Evolutionary conservation across 345 rosid genomes (phyloP).

Genomic region (Psidium guajava): DNA sequence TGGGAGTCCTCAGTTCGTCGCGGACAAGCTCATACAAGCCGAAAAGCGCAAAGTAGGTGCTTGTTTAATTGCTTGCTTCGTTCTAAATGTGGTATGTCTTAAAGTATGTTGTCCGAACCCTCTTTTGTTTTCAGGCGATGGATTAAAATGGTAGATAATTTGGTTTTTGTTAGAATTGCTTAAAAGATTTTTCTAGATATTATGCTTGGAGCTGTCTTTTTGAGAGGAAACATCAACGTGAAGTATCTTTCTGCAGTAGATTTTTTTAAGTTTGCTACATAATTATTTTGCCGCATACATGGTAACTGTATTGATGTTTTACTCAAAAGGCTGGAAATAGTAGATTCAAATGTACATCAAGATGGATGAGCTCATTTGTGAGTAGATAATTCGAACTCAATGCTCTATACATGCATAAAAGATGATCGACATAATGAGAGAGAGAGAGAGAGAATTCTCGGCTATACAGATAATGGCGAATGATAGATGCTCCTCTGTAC

Average conservation of each 20-base stretch:
- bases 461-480: neutral
- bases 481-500: neutral
- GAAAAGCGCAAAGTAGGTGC: constrained; percentile 62
- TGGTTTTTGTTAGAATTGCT: neutral
- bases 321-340: neutral
- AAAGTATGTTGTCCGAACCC: neutral
- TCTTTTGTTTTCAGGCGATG: neutral
- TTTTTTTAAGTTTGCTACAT: neutral
- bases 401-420: neutral
- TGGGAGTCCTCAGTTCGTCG: constrained; percentile 80
- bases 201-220: neutral
- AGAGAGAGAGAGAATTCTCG: neutral
- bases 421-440: neutral
- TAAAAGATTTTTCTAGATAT: neutral
- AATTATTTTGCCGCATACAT: neutral
- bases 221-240: neutral
- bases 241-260: neutral
- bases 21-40: constrained; percentile 75
- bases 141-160: neutral
- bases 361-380: neutral
- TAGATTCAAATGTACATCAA: neutral
- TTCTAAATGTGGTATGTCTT: neutral
- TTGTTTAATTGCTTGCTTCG: neutral
- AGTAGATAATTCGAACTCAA: neutral
- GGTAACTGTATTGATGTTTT: neutral